Base-by-base conservation (phyloP, 495 filamentous ascomycete species). In the Cryomyces antarcticus region DNA sequence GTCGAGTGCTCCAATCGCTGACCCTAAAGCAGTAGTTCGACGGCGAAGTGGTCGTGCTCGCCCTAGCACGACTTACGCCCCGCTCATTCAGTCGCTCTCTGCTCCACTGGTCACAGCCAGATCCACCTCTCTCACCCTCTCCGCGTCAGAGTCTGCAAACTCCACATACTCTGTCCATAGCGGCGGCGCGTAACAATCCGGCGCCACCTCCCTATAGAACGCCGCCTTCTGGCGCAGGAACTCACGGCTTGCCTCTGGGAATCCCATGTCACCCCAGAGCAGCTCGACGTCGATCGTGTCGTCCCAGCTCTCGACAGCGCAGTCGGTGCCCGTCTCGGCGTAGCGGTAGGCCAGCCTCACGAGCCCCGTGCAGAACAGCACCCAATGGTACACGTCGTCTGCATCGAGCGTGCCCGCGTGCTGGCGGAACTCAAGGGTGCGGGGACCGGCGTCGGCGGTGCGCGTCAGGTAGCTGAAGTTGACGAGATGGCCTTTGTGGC, bases 271-370 rank as follows among this genome's bases (percentile, higher is more conserved):
- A 24, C 33, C 46, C 9, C 44, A 33, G 5, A 53, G 42, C 30
- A 39, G 45, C 41, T 35, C 40, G n/a, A 52, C 37, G 7, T 17
- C 37, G 30, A 51, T 41, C 24, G 10, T 31, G 27, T 37, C 49
- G 6, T 12, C 30, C 49, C 49, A 46, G 28, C 39, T 42, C 24
- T 6, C 28, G 24, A 29, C 38, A 28, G 6, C 34, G 37, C 41
- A 45, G 17, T 40, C 42, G 33, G 39, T 9, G n/a, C 38, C 50
- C 5, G 31, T 34, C 12, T 9, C 12, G 12, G 33, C 12, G 9
- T 28, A 43, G 30, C 41, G 7, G 27, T 34, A 37, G 11, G 41
- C 41, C 30, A 43, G 28, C 41, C 28, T 11, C 41, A 43, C 41
- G 12, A 43, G 13, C 4, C 31, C 31, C 12, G 28, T 13, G 37